Conservation (phyloP, 2,329 filamentous ascomycete genomes). For the Stachybotrys chartarum region DNA sequence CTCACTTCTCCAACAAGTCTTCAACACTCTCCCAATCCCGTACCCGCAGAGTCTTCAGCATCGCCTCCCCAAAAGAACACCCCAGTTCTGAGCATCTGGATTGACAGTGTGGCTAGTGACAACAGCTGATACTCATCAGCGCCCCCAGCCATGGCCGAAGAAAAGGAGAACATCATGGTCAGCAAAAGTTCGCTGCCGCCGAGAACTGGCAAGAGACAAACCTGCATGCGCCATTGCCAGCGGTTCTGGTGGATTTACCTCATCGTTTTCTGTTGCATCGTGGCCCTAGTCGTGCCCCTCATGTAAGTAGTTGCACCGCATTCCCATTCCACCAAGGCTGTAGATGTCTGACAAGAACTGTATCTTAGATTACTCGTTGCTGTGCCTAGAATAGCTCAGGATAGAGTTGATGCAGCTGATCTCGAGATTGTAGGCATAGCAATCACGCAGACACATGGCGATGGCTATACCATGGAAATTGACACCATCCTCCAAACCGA, state of each 20-base stretch:
- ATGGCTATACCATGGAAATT: conserved; percentile 44
- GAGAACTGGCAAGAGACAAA: conserved; percentile 26
- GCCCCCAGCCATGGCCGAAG: conserved; percentile 25
- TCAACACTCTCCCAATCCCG: no score
- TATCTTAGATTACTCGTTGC: conserved; percentile 44
- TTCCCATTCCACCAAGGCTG: neutral
- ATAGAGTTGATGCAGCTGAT: conserved; percentile 44
- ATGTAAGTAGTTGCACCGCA: conserved; percentile 41
- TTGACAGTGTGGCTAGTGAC: no score
- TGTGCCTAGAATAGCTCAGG: conserved; percentile 49
- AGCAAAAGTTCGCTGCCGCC: conserved; percentile 21
- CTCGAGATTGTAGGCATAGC: conserved; percentile 45
- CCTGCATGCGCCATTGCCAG: conserved; percentile 39
- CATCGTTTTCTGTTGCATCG: conserved; percentile 39
- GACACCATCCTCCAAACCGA: conserved; percentile 48
- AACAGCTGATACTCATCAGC: no score
- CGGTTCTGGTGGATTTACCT: conserved; percentile 57
- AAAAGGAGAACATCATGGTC: conserved; percentile 25
- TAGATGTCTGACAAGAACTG: neutral
- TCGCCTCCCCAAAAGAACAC: no score
- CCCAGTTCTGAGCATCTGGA: no score
- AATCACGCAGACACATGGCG: conserved; percentile 36
- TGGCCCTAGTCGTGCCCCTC: conserved; percentile 49
- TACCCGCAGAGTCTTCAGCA: no score
- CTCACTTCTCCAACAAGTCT: no score